Base-by-base conservation (phyloP, 805 yeast genomes). In the Lipomyces japonicus region DNA sequence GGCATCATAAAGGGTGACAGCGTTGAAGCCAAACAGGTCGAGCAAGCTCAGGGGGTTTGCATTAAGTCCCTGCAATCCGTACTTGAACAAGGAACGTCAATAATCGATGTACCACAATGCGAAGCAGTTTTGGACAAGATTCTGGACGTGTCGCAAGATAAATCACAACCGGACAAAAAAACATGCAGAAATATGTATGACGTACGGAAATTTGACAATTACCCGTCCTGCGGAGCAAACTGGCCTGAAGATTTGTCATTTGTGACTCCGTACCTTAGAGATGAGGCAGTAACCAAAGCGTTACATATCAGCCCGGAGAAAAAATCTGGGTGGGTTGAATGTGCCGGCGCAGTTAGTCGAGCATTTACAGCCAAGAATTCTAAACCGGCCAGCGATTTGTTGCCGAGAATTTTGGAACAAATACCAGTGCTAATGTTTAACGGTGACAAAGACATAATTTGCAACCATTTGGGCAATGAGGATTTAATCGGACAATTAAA, bases 361-460 rank as follows among this genome's bases (percentile, higher is more conserved):
- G 63, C 65, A 28, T 75, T 89, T 59, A 69, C 59, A 10, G 85
- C 84, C 22, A 65, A 66, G 25, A 64, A 74, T 4, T 75, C 88
- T 0, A 63, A 65, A 31, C 88, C 91, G 2, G 68, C 95, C 0
- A 73, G 85, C 34, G 72, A 75, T 18, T 67, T 88, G 38, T 66
- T 93, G n/a, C 91, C 95, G 0, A 72, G 67, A 0, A 61, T 93
- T 23, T 69, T 90, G 37, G 72, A 74, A 39, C 65, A 78, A 16
- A 48, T 78, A 3, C 84, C 84, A 12, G 71, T 93, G 12, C 66
- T 87, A 61, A 70, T 93, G 47, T 88, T 88, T 70, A 84, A 84
- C 61, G 98, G 98, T 39, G 88, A 85, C 58, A 78, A 82, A 59
- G 98, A 93, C 68, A 75, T 87, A 39, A 85, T 93, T 48, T 93